Base-by-base conservation (phyloP, 495 filamentous ascomycete genomes). In the Neurospora africana region DNA sequence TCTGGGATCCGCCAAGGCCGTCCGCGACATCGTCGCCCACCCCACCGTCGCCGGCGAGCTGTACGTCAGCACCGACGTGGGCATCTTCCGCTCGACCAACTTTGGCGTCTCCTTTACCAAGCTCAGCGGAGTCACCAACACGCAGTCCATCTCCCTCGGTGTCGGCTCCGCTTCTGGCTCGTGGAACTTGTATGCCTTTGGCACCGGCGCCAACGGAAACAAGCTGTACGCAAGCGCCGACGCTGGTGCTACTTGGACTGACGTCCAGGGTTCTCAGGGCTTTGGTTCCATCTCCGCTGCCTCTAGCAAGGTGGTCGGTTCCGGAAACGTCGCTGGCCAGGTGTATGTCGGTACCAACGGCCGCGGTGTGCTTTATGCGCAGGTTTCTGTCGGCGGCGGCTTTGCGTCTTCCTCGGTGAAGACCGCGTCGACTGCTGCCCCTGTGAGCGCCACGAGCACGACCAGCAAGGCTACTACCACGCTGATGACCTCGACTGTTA, bases 281-380 rank as follows among this genome's bases (percentile, higher is more conserved):
- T 87, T 89, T 72, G 87, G 86, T 8, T 75, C 82, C 6, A 82
- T 86, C 8, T 78, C 80, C 69, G 76, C 78, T 17, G 40, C 15
- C 17, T 19, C 41, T 41, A 84, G 83, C 72, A 81, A 77, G 70
- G 76, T 88, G 17, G 82, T 81, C 15, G 86, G 85, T 17, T 86
- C 84, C 72, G 81, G 81, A 70, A 85, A 84, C 35, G 81, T 81
- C 9, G 83, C 82, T 30, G 85, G 85, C 23, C 84, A 83, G 72
- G 87, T 89, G 0, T 89, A 85, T 72, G 81, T 89, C 39, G 88
- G 87, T 1, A 89, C 87, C 0, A 89, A 89, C 65, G 88, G 88
- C 0, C 82, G 87, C 4, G 87, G 87, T 43, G 86, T 87, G 6
- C 83, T 89, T 37, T 87, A 84, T 72, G 86, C 80, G 13, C 75